phyloP scores from a whole-genome alignment of 352 stramenopile genomes.

The Phytophthora pisi region DNA sequence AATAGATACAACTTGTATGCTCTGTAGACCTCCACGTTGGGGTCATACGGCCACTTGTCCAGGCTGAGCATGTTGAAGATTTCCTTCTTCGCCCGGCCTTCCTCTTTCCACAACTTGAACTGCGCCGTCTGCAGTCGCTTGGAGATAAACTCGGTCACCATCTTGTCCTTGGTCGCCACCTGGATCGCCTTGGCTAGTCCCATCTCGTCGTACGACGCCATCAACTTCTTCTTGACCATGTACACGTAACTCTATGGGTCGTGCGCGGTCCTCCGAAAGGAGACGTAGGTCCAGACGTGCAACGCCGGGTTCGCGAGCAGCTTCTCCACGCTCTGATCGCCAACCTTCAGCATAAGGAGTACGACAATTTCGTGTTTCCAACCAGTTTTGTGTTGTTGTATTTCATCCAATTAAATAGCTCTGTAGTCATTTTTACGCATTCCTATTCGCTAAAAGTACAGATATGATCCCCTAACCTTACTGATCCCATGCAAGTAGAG shows the following conservation, averaged over 20 bases:
- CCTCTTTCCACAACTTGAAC: background rate
- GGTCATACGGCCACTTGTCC: background rate
- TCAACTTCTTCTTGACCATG: background rate
- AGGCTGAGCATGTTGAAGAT: background rate
- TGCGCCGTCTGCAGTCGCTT: background rate
- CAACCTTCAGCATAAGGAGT: conserved; percentile 3
- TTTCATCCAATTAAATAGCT: too few relatives aligned
- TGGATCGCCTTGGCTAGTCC: conserved; percentile 3
- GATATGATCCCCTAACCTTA: too few relatives aligned
- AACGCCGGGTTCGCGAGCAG: background rate
- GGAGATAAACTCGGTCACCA: background rate
- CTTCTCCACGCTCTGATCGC: background rate
- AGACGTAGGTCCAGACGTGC: background rate
- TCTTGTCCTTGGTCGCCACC: conserved; percentile 3
- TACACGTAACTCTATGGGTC: background rate
- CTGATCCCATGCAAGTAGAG: too few relatives aligned
- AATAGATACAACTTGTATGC: background rate
- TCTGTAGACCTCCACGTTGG: background rate
- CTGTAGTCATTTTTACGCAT: too few relatives aligned
- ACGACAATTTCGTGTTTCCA: too few relatives aligned
- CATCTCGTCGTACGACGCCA: conserved; percentile 1
- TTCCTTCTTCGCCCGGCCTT: background rate
- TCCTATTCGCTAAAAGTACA: too few relatives aligned
- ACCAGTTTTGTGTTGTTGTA: too few relatives aligned
- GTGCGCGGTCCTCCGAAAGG: background rate